These are phyloP conservation scores for Funneliformis geosporum DNA, from an alignment of 192 early-diverging fungal species.

Conservation along the genomic window DNA sequence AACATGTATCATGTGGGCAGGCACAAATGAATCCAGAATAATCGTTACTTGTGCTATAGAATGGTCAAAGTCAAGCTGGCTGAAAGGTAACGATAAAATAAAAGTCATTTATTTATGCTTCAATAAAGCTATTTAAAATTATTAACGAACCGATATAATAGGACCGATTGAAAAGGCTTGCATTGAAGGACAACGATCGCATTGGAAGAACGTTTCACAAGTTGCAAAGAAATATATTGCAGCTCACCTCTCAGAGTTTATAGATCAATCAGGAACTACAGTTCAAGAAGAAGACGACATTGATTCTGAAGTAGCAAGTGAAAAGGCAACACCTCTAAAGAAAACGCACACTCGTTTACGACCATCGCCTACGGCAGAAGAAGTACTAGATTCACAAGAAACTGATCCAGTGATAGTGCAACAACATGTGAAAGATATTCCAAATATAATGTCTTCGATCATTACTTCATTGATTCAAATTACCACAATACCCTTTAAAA, in stretches of 20 bases:
- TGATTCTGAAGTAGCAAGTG: neutral
- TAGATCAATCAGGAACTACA: constrained; percentile 6
- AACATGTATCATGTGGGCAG: constrained; percentile 58
- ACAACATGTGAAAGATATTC: neutral
- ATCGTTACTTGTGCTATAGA: constrained; percentile 52
- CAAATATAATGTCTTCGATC: neutral
- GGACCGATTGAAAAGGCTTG: constrained; percentile 55
- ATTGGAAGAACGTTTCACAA: constrained; percentile 47
- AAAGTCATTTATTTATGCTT: neutral
- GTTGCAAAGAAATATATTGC: constrained; percentile 46
- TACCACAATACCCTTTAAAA: constrained; percentile 2
- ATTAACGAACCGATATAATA: neutral
- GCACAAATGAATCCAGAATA: constrained; percentile 44
- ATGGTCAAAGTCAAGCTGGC: constrained; percentile 48
- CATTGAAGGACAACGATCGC: constrained; percentile 46
- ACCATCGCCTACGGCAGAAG: neutral
- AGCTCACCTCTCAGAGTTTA: constrained; percentile 45
- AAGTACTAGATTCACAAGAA: neutral
- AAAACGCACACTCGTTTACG: neutral
- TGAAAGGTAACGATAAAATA: constrained; percentile 11
- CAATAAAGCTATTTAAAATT: neutral
- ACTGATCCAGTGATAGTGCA: neutral
- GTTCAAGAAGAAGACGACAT: neutral
- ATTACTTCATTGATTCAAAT: neutral
- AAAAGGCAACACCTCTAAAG: too few species aligned